These are phyloP conservation scores for Marasmius sp. DNA, from an alignment of 1,284 basidiomycete species.

Conservation along the genomic window DNA sequence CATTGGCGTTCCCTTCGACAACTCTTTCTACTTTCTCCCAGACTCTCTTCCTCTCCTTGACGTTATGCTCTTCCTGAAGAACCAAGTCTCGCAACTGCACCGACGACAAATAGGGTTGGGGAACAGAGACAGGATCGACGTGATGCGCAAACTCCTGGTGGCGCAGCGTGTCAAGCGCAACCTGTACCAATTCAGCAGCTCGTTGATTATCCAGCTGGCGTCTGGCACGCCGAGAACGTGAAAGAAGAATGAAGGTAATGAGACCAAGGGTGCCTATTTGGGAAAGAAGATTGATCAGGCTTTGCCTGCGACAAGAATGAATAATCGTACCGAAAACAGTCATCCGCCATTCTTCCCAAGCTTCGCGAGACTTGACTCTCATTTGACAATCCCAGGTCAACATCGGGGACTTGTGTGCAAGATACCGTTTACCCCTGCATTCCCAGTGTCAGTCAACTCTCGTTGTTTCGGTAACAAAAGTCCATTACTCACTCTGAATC, in stretches of 20 bases:
- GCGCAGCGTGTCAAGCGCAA: conserved; percentile 79
- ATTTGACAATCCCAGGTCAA: conserved; percentile 73
- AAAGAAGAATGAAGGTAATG: conserved; percentile 33
- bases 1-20: conserved; percentile 94
- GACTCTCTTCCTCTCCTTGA: conserved; percentile 64
- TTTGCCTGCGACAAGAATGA: conserved; percentile 11
- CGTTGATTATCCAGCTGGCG: conserved; percentile 66
- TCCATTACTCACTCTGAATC: conserved; percentile 62
- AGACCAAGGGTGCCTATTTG: conserved; percentile 32
- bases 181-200: conserved; percentile 76
- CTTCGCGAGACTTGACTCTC: conserved; percentile 66
- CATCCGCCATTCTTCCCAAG: conserved; percentile 70
- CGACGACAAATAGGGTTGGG: conserved; percentile 83
- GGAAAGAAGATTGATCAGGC: background rate
- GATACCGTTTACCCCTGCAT: conserved; percentile 68
- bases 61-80: conserved; percentile 79
- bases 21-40: conserved; percentile 88
- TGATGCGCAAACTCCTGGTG: conserved; percentile 87
- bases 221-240: conserved; percentile 46
- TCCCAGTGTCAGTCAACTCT: conserved; percentile 14
- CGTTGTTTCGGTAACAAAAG: conserved; percentile 14
- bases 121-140: conserved; percentile 77
- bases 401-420: conserved; percentile 74
- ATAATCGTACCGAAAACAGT: conserved; percentile 57
- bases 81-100: conserved; percentile 91